Evolutionary conservation across 345 rosid species (phyloP), one percentile per base, ranked within the genome.

Genomic region (Diplotaxis tenuifolia): DNA sequence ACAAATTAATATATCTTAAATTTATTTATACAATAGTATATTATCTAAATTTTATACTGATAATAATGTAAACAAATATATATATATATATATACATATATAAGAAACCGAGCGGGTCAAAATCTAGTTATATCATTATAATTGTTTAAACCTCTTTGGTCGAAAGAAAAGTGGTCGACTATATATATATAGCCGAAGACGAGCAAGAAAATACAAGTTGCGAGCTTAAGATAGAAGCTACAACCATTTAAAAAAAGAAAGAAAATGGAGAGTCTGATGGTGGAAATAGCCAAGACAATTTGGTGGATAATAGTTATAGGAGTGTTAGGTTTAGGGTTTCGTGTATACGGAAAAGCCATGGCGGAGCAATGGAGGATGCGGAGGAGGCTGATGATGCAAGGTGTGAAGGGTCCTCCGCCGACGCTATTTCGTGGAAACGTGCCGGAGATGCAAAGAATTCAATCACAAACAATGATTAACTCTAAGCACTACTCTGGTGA

Each of bases 391-490:
- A 34, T 16, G 18, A 12, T 36, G 74, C 97, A 92, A 75, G 97
- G 97, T 7, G 76, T 92, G 28, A 79, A 54, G 21, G 97, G 97
- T 15, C 97, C 97, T 4, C 25, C 82, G 0, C 86, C 96, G 42
- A 78, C 90, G 29, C 50, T 88, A 16, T 58, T 88, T 0, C 84
- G 85, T 7, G 96, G 96, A 12, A 92, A 89, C 65, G 75, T 82
- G 7, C 71, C 86, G 28, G 91, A 88, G 87, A 92, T 89, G 92
- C 86, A 84, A 53, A 78, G 23, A 18, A 82, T 90, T 63, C 84
- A 86, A 18, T 49, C 74, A 4, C 68, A 71, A 40, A 71, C 68
- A 4, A 22, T 67, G 59, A 25, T 22, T n/a, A 58, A 21, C 34
- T 64, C 71, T 59, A 67, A 67, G 60, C 15, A 67, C 18, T 67